A percentile compares a stretch with the other conserved stretches of the same genome.
phyloP scores from a whole-genome alignment of 768 basidiomycete genomes.

The Calocera cornea region DNA sequence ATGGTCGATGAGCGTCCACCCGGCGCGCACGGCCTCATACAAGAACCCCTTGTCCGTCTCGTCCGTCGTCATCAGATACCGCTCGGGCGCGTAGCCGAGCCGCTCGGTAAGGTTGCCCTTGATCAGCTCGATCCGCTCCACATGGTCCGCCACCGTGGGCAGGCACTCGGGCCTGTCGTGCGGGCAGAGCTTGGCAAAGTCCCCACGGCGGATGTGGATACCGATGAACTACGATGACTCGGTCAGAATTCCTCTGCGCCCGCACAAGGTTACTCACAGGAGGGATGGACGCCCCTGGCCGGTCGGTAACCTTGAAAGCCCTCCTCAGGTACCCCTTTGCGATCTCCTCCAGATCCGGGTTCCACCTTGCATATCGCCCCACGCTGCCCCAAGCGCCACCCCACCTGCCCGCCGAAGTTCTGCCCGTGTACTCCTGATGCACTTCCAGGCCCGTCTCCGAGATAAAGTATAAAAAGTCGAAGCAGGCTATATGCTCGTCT shows the following conservation, averaged over 20 bases:
- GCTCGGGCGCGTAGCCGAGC: constrained; percentile 5
- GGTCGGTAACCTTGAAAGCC: constrained; percentile 12
- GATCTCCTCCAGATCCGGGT: constrained; percentile 11
- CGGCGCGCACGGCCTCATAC: constrained; percentile 5
- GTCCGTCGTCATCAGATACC: constrained; percentile 12
- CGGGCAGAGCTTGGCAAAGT: background rate
- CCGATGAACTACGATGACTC: constrained; percentile 10
- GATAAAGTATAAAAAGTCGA: constrained; percentile 15
- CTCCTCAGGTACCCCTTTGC: constrained; percentile 12
- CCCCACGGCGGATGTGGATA: constrained; percentile 12
- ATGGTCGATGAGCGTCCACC: constrained; percentile 14
- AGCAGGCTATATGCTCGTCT: constrained; percentile 13
- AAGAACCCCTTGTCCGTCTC: constrained; percentile 14
- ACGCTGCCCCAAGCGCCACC: constrained; percentile 7
- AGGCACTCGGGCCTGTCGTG: constrained; percentile 12
- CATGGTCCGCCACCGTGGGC: constrained; percentile 9
- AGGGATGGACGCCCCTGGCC: constrained; percentile 7
- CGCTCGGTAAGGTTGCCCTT: constrained; percentile 2
- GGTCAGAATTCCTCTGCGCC: background rate
- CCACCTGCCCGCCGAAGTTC: constrained; percentile 8
- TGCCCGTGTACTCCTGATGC: constrained; percentile 13
- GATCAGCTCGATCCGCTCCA: constrained; percentile 10
- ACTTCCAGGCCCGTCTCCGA: constrained; percentile 11
- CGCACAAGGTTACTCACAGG: background rate
- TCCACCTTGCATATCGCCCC: constrained; percentile 11